Conservation (phyloP, 2,329 filamentous ascomycete genomes). For the Cercospora janseana region DNA sequence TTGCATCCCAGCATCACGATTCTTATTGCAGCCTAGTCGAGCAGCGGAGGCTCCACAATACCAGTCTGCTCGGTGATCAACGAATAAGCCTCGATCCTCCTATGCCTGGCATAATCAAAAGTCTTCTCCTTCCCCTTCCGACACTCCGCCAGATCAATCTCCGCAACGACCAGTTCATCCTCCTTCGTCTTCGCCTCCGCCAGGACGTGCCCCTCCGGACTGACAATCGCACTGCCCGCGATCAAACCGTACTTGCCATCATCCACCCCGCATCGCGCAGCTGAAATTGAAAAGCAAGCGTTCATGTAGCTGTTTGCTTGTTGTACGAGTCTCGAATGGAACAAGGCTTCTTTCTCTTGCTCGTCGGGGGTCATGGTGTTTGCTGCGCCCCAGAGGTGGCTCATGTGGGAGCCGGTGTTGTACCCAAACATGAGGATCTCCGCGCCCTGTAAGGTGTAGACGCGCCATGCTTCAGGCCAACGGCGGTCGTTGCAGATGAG, state of each 20-base stretch:
- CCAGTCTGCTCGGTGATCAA: slow-evolving; percentile 45
- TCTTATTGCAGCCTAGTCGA: slow-evolving; percentile 20
- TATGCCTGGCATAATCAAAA: slow-evolving; percentile 49
- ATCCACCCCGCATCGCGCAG: slow-evolving; percentile 52
- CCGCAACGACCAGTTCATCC: slow-evolving; percentile 54
- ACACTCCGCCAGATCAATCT: slow-evolving; percentile 51
- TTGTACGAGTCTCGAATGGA: slow-evolving; percentile 54
- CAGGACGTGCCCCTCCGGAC: slow-evolving; percentile 51
- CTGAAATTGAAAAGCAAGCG: slow-evolving; percentile 51
- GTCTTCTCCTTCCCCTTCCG: slow-evolving; percentile 49
- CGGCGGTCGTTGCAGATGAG: slow-evolving; percentile 55
- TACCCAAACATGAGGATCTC: slow-evolving; percentile 53
- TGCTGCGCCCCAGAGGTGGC: slow-evolving; percentile 45
- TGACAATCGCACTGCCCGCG: slow-evolving; percentile 50
- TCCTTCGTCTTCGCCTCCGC: slow-evolving; percentile 50
- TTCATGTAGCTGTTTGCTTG: slow-evolving; percentile 56
- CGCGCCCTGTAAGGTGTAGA: slow-evolving; percentile 52
- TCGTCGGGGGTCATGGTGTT: slow-evolving; percentile 46
- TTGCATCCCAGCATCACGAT: no score
- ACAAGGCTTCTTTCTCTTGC: slow-evolving; percentile 50
- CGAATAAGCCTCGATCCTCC: slow-evolving; percentile 47
- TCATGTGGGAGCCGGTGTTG: slow-evolving; percentile 44
- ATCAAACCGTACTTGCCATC: slow-evolving; percentile 53
- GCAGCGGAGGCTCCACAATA: slow-evolving; percentile 39
- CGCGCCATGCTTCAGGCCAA: slow-evolving; percentile 55